Base-by-base conservation (phyloP, 2,329 filamentous ascomycete species). In the Diaporthe sp. region DNA sequence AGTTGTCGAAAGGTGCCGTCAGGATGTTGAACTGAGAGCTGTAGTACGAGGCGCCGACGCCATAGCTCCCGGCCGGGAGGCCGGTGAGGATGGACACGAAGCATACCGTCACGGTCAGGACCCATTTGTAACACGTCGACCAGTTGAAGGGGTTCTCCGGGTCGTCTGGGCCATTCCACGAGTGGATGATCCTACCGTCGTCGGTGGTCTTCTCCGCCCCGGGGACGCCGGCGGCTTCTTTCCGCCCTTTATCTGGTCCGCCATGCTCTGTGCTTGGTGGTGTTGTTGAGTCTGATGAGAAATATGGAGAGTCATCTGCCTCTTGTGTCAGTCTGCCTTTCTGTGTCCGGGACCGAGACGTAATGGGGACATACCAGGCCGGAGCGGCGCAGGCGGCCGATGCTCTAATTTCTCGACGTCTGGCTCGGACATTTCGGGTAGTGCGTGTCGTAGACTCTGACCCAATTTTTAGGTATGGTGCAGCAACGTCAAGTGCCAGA, bases 101-200 rank as follows among this genome's bases (percentile, higher is more conserved):
- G 53, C 74, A 75, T 25, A 75, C 53, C 39, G 74, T 70, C 19
- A 75, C 70, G 8, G 74, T 75, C 19, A 75, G 61, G 53, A 88
- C 77, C 10, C 83, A 79, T 79, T 90, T 90, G 73, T 82, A 82
- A 84, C 85, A 87, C 1, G 79, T 80, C 0, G 88, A 83, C 87
- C 88, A 90, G 79, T 90, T 90, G 79, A 85, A 86, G 0, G 88
- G 88, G 42, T 89, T 89, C n/a, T 85, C 80, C 0, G 85, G 85
- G 73, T 90, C 88, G 76, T 86, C 80, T 0, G 85, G 83, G 4
- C 86, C 83, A 34, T 87, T 83, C 88, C 87, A 89, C 81, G 83
- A 86, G 34, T 89, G 84, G 2, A 86, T 77, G 61, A 88, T 87
- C n/a, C 81, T 75, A 25, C 84, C 83, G 53, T 84, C 83, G 5